Percentiles rank a stretch among this genome's conserved stretches.
These are phyloP conservation scores for Abrus pulchellus DNA, from an alignment of 306 rosid genomes.

Conservation along the genomic window DNA sequence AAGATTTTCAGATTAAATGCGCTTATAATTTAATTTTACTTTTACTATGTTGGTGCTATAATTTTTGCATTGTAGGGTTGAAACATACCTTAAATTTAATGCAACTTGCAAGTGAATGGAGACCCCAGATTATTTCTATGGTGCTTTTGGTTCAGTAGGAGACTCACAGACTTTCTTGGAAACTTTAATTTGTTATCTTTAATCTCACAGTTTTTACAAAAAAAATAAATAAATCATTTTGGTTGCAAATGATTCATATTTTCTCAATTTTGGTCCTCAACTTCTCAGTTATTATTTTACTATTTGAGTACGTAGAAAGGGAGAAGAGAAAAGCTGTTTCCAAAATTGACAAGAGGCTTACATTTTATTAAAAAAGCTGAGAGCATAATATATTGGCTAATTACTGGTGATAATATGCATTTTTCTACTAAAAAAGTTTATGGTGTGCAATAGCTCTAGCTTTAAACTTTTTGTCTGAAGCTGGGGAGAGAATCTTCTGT, in stretches of 20 bases:
- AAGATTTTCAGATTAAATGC: neutral
- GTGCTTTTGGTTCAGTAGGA: neutral
- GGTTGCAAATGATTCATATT: neutral
- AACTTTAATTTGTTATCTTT: neutral
- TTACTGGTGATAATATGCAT: conserved; percentile 9
- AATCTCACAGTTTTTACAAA: neutral
- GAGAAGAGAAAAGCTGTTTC: conserved; percentile 9
- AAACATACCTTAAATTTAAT: neutral
- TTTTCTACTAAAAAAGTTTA: neutral
- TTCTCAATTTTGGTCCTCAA: neutral
- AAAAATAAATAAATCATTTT: neutral
- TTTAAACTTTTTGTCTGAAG: conserved; percentile 29
- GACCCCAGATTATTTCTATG: neutral
- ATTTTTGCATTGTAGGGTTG: neutral
- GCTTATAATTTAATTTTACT: neutral
- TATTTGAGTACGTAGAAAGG: neutral
- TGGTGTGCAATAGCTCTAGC: neutral
- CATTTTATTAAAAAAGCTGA: conserved; percentile 16
- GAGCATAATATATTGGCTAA: conserved; percentile 10
- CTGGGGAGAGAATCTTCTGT: conserved; percentile 3
- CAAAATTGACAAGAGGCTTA: neutral
- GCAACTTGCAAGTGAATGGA: conserved; percentile 9
- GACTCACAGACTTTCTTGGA: conserved; percentile 4
- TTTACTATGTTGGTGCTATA: neutral
- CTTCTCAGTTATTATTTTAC: neutral